Conservation (phyloP, 1,284 basidiomycete species). For the Peniophora sp. region DNA sequence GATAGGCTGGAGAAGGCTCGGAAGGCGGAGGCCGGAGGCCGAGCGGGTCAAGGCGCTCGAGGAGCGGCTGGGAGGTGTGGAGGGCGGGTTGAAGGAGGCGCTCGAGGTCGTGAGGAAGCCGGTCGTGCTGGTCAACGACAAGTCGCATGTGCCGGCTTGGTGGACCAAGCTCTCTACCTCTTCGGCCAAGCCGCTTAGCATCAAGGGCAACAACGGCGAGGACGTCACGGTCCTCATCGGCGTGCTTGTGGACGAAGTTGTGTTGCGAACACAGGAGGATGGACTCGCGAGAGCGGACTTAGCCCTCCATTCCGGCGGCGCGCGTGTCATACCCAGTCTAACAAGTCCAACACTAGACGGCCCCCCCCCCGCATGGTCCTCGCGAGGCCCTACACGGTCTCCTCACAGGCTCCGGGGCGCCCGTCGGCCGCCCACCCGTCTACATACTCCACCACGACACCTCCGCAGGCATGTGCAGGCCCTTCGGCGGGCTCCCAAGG, state of each 20-base stretch:
- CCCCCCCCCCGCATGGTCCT: constrained; percentile 36
- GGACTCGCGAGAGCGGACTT: constrained; percentile 77
- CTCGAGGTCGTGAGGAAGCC: constrained; percentile 54
- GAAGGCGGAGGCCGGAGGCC: constrained; percentile 57
- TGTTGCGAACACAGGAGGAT: constrained; percentile 68
- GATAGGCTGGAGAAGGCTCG: constrained; percentile 16
- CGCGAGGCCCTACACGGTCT: constrained; percentile 38
- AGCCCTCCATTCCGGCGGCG: constrained; percentile 81
- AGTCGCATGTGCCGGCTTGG: constrained; percentile 39
- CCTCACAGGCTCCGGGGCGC: constrained; percentile 52
- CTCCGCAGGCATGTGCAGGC: constrained; percentile 87
- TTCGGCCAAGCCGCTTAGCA: constrained; percentile 41
- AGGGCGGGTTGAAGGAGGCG: constrained; percentile 64
- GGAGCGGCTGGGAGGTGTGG: constrained; percentile 53
- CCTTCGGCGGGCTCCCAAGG: constrained; percentile 75
- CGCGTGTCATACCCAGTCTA: constrained; percentile 69
- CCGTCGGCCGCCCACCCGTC: constrained; percentile 74
- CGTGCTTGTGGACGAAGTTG: constrained; percentile 65
- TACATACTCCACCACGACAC: constrained; percentile 80
- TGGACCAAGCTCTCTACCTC: constrained; percentile 45
- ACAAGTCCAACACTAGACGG: constrained; percentile 76
- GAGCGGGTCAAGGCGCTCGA: constrained; percentile 48
- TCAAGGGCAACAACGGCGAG: constrained; percentile 70
- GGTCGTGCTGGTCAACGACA: constrained; percentile 24
- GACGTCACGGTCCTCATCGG: constrained; percentile 68